These are phyloP conservation scores for Septoria petroselini DNA, from an alignment of 2,329 filamentous ascomycete species.

Conservation along the genomic window DNA sequence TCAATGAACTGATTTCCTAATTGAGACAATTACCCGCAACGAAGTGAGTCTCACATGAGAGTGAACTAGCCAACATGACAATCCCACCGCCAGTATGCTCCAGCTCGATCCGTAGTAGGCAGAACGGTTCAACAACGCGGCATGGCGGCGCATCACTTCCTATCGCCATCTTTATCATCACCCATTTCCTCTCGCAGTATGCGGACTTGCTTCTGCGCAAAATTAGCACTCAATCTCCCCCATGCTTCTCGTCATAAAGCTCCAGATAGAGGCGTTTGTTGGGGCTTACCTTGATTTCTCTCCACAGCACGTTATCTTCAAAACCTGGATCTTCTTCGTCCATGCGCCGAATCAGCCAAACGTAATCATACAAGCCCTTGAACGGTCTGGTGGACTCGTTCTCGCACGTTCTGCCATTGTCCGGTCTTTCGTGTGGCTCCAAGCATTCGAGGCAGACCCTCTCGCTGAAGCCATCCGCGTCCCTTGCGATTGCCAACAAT, in stretches of 20 bases:
- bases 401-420: conserved; percentile 28
- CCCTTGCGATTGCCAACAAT: conserved; percentile 56
- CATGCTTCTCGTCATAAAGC: too few relatives aligned
- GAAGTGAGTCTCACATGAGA: too few relatives aligned
- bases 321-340: conserved; percentile 45
- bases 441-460: conserved; percentile 33
- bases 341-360: conserved; percentile 32
- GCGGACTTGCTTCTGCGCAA: conserved; percentile 61
- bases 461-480: conserved; percentile 42
- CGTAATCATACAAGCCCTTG: conserved; percentile 32
- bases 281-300: conserved; percentile 62
- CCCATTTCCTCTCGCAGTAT: conserved; percentile 60
- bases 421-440: conserved; percentile 24
- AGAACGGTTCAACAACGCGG: too few relatives aligned
- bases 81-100: too few relatives aligned
- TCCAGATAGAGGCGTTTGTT: too few relatives aligned
- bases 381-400: conserved; percentile 26
- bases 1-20: too few relatives aligned
- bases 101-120: too few relatives aligned
- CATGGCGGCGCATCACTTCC: conserved; percentile 10
- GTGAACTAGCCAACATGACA: too few relatives aligned
- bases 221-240: too few relatives aligned
- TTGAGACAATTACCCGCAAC: too few relatives aligned
- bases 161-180: conserved; percentile 22
- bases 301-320: conserved; percentile 56